Base-by-base conservation (phyloP, 305 asterid genomes). In the Fraxinus xanthoxyloides region DNA sequence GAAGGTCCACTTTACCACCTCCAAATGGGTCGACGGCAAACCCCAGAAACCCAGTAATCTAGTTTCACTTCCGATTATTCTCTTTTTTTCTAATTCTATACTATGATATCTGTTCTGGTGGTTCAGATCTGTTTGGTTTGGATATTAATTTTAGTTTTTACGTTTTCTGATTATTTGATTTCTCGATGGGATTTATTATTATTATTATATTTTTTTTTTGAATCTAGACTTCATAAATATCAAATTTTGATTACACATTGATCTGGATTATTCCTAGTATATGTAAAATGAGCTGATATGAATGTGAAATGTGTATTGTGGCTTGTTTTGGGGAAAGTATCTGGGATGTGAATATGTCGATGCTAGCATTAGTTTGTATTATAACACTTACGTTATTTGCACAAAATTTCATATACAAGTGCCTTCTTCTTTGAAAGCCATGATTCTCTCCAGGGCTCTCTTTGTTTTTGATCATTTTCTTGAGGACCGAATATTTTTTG, bases 11-110 rank as follows among this genome's bases (percentile, higher is more conserved):
- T 95, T 89, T 89, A 63, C 93, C 86, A 86, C 79, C 81, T 84
- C 97, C 79, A 88, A 91, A 87, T 95, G 98, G 98, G 89, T 80
- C 78, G 92, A 95, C n/a, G 97, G 96, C 82, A 92, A 85, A 43
- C 93, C 92, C 19, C 89, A 92, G 90, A 95, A 92, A 78, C 94
- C 98, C 40, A 86, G 97, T 95, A 89, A 84, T 35, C 6, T 1
- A 1, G 32, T 48, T 75, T 0, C 2, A 2, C 31, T 76, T 4
- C 2, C 43, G 34, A 5, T 35, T 70, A 15, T 75, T 69, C 59
- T 63, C 7, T 0, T 9, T 24, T 36, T 75, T 17, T 1, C n/a
- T n/a, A n/a, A 24, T 51, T 80, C 8, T 30, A 13, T 69, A 24
- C 38, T 12, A 15, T 30, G n/a, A 28, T 30, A 30, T 5, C 6